Evolutionary conservation across 345 rosid genomes (phyloP).

Genomic region (Aquilaria sinensis): DNA sequence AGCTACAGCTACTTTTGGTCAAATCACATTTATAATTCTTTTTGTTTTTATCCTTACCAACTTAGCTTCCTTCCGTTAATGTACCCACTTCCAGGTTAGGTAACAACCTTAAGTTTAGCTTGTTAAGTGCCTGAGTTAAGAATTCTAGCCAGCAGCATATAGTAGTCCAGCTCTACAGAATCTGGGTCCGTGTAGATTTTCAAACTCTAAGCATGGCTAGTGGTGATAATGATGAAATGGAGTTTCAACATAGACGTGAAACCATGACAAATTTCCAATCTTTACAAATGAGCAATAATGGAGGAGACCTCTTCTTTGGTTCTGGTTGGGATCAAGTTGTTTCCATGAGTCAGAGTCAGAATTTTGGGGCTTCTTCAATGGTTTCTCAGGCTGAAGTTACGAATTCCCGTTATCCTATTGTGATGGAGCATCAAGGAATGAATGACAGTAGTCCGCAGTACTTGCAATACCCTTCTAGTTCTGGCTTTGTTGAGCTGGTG

Average conservation of each 20-base stretch:
- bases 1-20: slow-evolving; percentile 47
- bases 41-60: slow-evolving; percentile 15
- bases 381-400: slow-evolving; percentile 48
- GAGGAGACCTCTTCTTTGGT: slow-evolving; percentile 53
- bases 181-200: slow-evolving; percentile 24
- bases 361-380: slow-evolving; percentile 43
- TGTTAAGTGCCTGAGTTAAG: neutral
- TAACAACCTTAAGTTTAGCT: slow-evolving; percentile 14
- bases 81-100: slow-evolving; percentile 16
- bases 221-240: slow-evolving; percentile 44
- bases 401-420: slow-evolving; percentile 44
- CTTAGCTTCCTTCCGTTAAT: slow-evolving; percentile 5
- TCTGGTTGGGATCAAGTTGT: slow-evolving; percentile 76
- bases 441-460: slow-evolving; percentile 35
- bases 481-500: slow-evolving; percentile 43
- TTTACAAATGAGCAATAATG: slow-evolving; percentile 31
- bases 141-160: slow-evolving; percentile 12
- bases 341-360: slow-evolving; percentile 37
- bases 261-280: slow-evolving; percentile 34
- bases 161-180: slow-evolving; percentile 12
- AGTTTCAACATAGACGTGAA: slow-evolving; percentile 43
- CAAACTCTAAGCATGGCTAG: slow-evolving; percentile 44
- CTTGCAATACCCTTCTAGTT: slow-evolving; percentile 52
- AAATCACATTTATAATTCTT: slow-evolving; percentile 29
- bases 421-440: slow-evolving; percentile 52